These are phyloP conservation scores for Populus euphratica DNA, from an alignment of 345 rosid species.

Conservation along the genomic window DNA sequence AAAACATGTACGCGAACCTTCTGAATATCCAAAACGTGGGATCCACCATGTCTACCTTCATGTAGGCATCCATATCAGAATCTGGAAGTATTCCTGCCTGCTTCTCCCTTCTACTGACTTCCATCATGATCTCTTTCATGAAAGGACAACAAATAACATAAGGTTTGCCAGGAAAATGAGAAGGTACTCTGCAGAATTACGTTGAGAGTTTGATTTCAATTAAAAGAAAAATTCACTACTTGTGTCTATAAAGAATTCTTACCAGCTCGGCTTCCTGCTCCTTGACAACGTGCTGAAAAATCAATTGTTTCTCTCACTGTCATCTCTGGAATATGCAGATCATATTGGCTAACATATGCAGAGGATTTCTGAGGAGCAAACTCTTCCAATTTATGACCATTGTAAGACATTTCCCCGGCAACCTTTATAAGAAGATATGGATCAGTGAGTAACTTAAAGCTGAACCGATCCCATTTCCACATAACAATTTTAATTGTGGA, in stretches of 20 bases:
- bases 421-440: slow-evolving; percentile 12
- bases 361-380: slow-evolving; percentile 42
- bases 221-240: too few relatives aligned
- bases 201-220: not conserved
- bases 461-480: too few relatives aligned
- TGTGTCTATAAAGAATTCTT: not conserved
- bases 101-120: slow-evolving; percentile 33
- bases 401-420: slow-evolving; percentile 35
- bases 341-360: slow-evolving; percentile 34
- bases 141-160: not conserved
- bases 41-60: slow-evolving; percentile 28
- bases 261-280: slow-evolving; percentile 35
- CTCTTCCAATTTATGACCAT: slow-evolving; percentile 32
- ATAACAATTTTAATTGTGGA: too few relatives aligned
- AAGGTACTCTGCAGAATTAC: not conserved
- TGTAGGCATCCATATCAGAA: slow-evolving; percentile 37
- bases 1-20: not conserved
- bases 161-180: not conserved
- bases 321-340: slow-evolving; percentile 39
- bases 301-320: slow-evolving; percentile 40
- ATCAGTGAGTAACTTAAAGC: not conserved
- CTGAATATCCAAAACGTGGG: too few relatives aligned
- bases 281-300: slow-evolving; percentile 39
- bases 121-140: slow-evolving; percentile 20
- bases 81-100: slow-evolving; percentile 33